Base-by-base conservation (phyloP, 2,329 filamentous ascomycete species). In the Exserohilum turcica region DNA sequence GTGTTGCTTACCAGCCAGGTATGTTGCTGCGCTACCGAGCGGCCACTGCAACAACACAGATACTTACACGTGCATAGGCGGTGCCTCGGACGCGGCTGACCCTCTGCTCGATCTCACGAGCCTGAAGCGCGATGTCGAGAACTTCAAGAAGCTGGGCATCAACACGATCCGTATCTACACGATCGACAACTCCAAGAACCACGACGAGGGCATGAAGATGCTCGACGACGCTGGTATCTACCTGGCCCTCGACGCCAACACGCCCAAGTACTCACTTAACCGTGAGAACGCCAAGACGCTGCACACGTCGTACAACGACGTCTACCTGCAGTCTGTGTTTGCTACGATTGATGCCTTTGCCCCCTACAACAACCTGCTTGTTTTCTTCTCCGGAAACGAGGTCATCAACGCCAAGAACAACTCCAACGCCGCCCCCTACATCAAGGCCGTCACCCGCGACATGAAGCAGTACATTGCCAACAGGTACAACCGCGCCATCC, bases 81-180 rank as follows among this genome's bases (percentile, higher is more conserved):
- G 71, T 61, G 71, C 71, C 12, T 56, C 71, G 5, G 70, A 68
- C 57, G 70, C 70, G 43, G 75, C 77, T 42, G 92, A 96, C 70
- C 91, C 92, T 57, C 86, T 96, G 43, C 86, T 90, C 56, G 87
- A 95, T 66, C 68, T 81, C 28, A 74, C 76, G 4, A 76, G 81
- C 68, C 93, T 92, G 82, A 81, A 83, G 73, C 88, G 91, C 60
- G 91, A 95, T 72, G 88, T 96, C 63, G 77, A 79, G 47, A 82
- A 90, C 74, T 96, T 96, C 84, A 84, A 90, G 79, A 83, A 91
- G 60, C 82, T 97, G 47, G 91, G 91, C 31, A 81, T 96, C 77
- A 97, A 97, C 81, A 92, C 91, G 16, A 82, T 97, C 71, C 91
- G 92, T 76, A 88, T 96, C 60, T 97, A 96, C 82, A 91, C 89